Base-by-base conservation (phyloP, 768 basidiomycete species). In the Tubosaeta sp. region DNA sequence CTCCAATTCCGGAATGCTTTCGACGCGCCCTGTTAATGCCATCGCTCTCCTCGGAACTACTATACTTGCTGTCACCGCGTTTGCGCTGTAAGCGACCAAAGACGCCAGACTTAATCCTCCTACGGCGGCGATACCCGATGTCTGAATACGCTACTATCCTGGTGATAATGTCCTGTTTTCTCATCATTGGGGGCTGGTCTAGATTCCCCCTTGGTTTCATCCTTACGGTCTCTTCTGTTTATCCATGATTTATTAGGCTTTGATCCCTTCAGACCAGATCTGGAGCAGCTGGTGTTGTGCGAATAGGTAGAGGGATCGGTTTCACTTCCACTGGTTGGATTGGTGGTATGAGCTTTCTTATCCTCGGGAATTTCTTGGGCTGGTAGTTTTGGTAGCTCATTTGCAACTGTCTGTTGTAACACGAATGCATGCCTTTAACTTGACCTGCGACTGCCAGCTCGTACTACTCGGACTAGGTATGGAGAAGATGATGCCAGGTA, bases 21-120 rank as follows among this genome's bases (percentile, higher is more conserved):
- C 64, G 26, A 61, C 39, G 35, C 60, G 56, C 29, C 64, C 59
- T 25, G 45, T 71, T 52, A 49, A 53, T 33, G 49, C 51, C 27
- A 29, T 64, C 17, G 53, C 68, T 10, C 43, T 71, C 32, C 32
- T 68, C 22, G 56, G 60, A 19, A 59, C 58, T 45, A 54, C 50
- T 19, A 22, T 64, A 29, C 54, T 62, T 19, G 62, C 61, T 17
- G 39, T 61, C 44, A 42, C 59, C 37, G 61, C 52, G 50, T 59
- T 72, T 41, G 13, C 52, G 13, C 39, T 72, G 11, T 70, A 51
- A 61, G 34, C 34, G 48, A 51, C 43, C 4, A 4, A 52, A 26
- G 44, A 59, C 52, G 48, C 46, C 53, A 48, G 54, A 80, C 77
- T 67, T 77, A 53, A 73, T 71, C 26, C 43, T 67, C 80, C 52